Evolutionary conservation across 2,329 filamentous ascomycete species (phyloP), one percentile per base, ranked within the genome.

Genomic region (Cytospora chrysosperma): DNA sequence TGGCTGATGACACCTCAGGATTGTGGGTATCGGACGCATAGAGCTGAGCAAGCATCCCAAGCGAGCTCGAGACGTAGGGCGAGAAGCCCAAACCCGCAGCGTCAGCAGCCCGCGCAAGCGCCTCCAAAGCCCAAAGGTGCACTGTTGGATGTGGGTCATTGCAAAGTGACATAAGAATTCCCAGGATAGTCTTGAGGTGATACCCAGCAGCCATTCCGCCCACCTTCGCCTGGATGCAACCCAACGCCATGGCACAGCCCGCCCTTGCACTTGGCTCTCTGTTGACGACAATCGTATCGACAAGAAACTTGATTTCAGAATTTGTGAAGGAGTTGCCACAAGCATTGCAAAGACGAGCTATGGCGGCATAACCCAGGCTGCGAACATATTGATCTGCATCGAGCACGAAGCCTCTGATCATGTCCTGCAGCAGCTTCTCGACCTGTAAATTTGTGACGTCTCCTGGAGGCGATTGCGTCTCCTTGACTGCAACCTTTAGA

Each of bases 161-260:
- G 74, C 93, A 94, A 12, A 99, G 83, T 9, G 95, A 98, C 90
- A 98, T 96, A n/a, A 99, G 80, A 47, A 99, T 96, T 21, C 94
- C 91, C n/a, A 97, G 85, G 56, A 99, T 97, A 1, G 93, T 97
- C 79, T 98, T 98, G 57, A 99, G 82, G 74, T 99, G 95, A 70
- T 95, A 93, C 4, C 93, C 93, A 61, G 95, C 95, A 59, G 95
- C 95, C 93, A 99, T 98, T 62, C 95, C 94, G 63, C 95, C 96
- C 37, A 99, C 91, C 74, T 97, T 93, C 21, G 92, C 91, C 76
- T 99, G 93, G 58, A 99, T 98, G 62, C 90, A 91, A 10, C 95
- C 95, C 32, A 99, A 79, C 15, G 95, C 93, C 80, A 96, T 92
- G 19, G 96, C 95, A 76, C 94, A 99, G 13, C 95, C 95, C 52